Base-by-base conservation (phyloP, 257 asterid species). In the Pogostemon cablin region DNA sequence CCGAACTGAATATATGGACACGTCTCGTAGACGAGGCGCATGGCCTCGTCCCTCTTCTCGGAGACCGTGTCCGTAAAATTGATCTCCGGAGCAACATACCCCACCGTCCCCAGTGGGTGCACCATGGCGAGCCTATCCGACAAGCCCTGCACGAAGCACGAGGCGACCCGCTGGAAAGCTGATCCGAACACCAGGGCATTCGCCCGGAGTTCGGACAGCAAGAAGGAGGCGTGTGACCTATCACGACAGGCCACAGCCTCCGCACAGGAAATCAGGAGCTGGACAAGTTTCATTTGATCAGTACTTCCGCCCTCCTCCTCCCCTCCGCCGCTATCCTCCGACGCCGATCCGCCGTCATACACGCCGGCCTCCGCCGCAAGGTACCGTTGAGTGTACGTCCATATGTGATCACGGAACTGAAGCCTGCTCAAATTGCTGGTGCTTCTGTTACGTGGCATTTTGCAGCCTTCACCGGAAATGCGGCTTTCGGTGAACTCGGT, bases 201-300 rank as follows among this genome's bases (percentile, higher is more conserved):
- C n/a, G 82, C 76, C 1, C 89, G 82, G 8, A 90, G 95, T 77
- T 90, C 92, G 0, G 89, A 81, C 8, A 90, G 66, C 44, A 87
- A 37, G n/a, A 77, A 56, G 1, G 92, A 81, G 6, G 96, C 95
- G 37, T 88, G 95, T 0, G 86, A 50, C 79, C 85, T 75, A 53
- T 89, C 96, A 0, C 96, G 85, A 41, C 96, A 87, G 9, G 96
- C 96, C 9, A 89, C 95, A 0, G 96, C 95, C 77, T 89, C 96
- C 1, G 92, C 95, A 41, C 96, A 89, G 34, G 95, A 87, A 77
- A 89, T 84, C 46, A 89, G 84, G 69, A 81, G 89, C 60, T 87
- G 95, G 57, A 89, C 92, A 1, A 89, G 77, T 47, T 77, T 84
- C 89, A 79, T 82, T 3, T 87, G 95, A 25, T 86, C 88, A 15